phyloP scores from a whole-genome alignment of 148 eudicot genomes.

The Persicaria tinctoria region DNA sequence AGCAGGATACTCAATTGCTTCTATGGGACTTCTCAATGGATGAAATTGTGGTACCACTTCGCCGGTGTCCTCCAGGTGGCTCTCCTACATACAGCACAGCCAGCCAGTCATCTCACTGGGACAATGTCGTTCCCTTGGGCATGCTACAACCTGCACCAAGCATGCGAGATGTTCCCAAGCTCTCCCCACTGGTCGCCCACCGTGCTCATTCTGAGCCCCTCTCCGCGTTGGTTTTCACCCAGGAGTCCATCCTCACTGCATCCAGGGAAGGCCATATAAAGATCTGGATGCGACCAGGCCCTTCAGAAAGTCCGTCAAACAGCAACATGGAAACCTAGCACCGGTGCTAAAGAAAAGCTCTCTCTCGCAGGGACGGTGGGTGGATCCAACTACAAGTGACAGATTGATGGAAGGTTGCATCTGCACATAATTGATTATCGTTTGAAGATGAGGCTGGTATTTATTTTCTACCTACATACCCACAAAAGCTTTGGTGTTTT shows the following conservation, averaged over 20 bases:
- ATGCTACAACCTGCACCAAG: conserved; percentile 72
- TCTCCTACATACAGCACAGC: conserved; percentile 74
- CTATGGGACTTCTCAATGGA: conserved; percentile 83
- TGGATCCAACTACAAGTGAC: conserved; percentile 7
- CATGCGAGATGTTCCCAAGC: conserved; percentile 75
- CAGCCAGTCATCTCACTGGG: conserved; percentile 80
- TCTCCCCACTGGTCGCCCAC: conserved; percentile 64
- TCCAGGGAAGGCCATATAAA: conserved; percentile 81
- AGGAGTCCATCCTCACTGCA: conserved; percentile 57
- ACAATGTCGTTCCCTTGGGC: conserved; percentile 42
- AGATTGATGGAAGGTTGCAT: neutral
- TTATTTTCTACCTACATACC: conserved; percentile 5
- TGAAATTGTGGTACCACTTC: conserved; percentile 71
- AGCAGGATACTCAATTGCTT: conserved; percentile 74
- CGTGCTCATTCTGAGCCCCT: conserved; percentile 76
- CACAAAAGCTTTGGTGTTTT: conserved; percentile 2
- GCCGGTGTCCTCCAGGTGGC: conserved; percentile 68
- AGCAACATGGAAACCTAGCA: neutral
- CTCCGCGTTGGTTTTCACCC: conserved; percentile 63
- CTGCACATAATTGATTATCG: conserved; percentile 6
- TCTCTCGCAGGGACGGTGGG: neutral
- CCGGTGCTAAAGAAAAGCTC: conserved; percentile 4
- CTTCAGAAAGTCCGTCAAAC: conserved; percentile 41
- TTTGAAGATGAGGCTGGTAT: neutral
- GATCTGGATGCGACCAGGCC: conserved; percentile 67